Percentiles rank a stretch among this genome's conserved stretches.
Evolutionary conservation across 306 rosid species (phyloP).

Genomic region (Medicago arabica): DNA sequence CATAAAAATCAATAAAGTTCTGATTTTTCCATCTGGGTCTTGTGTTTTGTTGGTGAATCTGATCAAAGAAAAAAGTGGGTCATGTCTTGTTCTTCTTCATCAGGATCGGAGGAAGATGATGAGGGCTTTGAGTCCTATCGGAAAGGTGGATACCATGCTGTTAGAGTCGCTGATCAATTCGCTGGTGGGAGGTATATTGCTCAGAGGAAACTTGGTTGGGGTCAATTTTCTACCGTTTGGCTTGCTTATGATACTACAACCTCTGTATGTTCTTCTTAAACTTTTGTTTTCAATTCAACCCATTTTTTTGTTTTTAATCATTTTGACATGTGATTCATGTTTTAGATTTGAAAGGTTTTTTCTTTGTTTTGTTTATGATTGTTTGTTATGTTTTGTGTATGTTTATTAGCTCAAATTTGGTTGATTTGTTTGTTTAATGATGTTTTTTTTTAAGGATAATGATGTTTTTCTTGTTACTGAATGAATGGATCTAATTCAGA

Average conservation of each 20-base stretch:
- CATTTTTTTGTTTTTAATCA: background rate
- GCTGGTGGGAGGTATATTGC: constrained; percentile 88
- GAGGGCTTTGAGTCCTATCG: constrained; percentile 92
- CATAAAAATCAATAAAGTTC: background rate
- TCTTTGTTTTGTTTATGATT: background rate
- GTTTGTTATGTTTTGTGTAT: constrained; percentile 3
- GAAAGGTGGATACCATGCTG: constrained; percentile 98
- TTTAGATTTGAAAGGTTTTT: background rate
- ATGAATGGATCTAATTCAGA: constrained; percentile 24
- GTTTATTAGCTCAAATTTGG: background rate
- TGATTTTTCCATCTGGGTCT: constrained; percentile 13
- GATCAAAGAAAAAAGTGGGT: constrained; percentile 47
- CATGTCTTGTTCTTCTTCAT: constrained; percentile 93
- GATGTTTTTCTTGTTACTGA: background rate
- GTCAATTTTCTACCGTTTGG: constrained; percentile 98
- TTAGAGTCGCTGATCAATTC: constrained; percentile 86
- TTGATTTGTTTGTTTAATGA: constrained; percentile 21
- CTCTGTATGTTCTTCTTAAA: constrained; percentile 54
- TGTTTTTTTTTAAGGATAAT: constrained; percentile 9
- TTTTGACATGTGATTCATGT: constrained; percentile 36
- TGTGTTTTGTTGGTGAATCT: constrained; percentile 1
- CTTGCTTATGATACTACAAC: constrained; percentile 81
- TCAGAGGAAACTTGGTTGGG: constrained; percentile 97
- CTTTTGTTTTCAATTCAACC: too few relatives aligned
- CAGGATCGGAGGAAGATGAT: constrained; percentile 93